phyloP scores from a whole-genome alignment of 2,329 filamentous ascomycete species.

The Gyromitra esculenta region DNA sequence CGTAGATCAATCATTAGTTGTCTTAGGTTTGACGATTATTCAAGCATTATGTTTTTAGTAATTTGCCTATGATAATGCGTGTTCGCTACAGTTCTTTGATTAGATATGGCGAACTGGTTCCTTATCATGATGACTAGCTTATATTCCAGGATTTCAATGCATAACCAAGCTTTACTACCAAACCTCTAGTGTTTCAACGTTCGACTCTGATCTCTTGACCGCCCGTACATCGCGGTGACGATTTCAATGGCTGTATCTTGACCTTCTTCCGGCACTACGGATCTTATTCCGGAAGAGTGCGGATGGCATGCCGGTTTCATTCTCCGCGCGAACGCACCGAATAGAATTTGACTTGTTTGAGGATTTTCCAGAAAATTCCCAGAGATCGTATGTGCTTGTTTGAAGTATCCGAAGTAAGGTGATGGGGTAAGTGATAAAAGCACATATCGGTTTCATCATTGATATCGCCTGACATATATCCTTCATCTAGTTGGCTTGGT shows the following conservation, averaged over 20 bases:
- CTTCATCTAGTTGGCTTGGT: conserved; percentile 19
- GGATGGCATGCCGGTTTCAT: conserved; percentile 38
- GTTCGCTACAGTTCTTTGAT: conserved; percentile 5
- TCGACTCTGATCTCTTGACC: conserved; percentile 18
- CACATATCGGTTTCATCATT: conserved; percentile 44
- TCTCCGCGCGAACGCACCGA: conserved; percentile 23
- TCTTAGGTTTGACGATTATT: conserved; percentile 13
- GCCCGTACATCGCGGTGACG: conserved; percentile 13
- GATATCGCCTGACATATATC: conserved; percentile 45
- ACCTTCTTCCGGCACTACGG: not conserved
- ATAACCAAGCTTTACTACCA: conserved; percentile 40
- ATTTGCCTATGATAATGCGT: not conserved
- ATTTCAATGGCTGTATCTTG: conserved; percentile 12
- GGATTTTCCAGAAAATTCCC: conserved; percentile 39
- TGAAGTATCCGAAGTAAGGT: conserved; percentile 21
- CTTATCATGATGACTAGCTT: not conserved
- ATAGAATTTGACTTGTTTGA: conserved; percentile 44
- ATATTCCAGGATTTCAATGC: conserved; percentile 11
- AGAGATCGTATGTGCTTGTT: conserved; percentile 18
- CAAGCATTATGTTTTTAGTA: conserved; percentile 6
- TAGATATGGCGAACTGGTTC: not conserved
- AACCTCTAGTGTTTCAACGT: conserved; percentile 40
- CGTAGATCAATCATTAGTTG: conserved; percentile 11
- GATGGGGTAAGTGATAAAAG: conserved; percentile 24
- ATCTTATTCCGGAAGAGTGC: conserved; percentile 9